phyloP scores from a whole-genome alignment of 192 early-diverging fungal species.

The Irineochytrium annulatum region DNA sequence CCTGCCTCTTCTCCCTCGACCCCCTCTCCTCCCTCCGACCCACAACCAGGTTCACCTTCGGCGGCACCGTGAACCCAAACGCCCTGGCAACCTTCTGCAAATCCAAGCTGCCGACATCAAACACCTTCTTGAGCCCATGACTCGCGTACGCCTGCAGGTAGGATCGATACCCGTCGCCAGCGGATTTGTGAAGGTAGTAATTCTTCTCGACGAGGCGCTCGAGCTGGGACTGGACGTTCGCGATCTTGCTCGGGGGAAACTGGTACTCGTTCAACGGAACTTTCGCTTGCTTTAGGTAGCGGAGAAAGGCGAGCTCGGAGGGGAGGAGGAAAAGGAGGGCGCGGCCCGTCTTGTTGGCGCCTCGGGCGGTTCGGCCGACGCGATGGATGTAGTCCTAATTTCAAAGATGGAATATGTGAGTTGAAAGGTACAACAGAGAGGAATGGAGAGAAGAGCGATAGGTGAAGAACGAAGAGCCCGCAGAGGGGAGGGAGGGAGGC shows the following conservation, averaged over 20 bases:
- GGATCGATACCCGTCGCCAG: slow-evolving; percentile 92
- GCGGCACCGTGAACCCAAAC: slow-evolving; percentile 94
- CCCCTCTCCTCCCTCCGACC: slow-evolving; percentile 45
- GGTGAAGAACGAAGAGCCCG: too few species aligned
- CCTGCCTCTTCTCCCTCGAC: too few species aligned
- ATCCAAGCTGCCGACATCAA: slow-evolving; percentile 87
- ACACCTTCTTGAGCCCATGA: slow-evolving; percentile 93
- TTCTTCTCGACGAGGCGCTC: slow-evolving; percentile 97
- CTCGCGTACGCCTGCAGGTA: slow-evolving; percentile 95
- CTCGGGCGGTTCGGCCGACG: slow-evolving; percentile 86
- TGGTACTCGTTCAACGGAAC: slow-evolving; percentile 99
- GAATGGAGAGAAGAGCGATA: too few species aligned
- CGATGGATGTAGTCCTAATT: slow-evolving; percentile 47
- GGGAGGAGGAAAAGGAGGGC: slow-evolving; percentile 95
- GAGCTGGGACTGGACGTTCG: slow-evolving; percentile 96
- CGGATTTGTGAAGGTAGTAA: slow-evolving; percentile 94
- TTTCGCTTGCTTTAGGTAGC: slow-evolving; percentile 96
- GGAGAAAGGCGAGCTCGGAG: slow-evolving; percentile 89
- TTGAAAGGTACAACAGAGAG: too few species aligned
- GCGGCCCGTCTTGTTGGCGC: slow-evolving; percentile 77
- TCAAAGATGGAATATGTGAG: too few species aligned
- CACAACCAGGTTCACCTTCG: slow-evolving; percentile 78
- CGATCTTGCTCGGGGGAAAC: slow-evolving; percentile 89
- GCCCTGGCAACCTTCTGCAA: slow-evolving; percentile 87
- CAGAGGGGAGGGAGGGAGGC: too few species aligned